These are phyloP conservation scores for Edhazardia aedis DNA, from an alignment of 371 early-diverging fungal species.

Conservation along the genomic window DNA sequence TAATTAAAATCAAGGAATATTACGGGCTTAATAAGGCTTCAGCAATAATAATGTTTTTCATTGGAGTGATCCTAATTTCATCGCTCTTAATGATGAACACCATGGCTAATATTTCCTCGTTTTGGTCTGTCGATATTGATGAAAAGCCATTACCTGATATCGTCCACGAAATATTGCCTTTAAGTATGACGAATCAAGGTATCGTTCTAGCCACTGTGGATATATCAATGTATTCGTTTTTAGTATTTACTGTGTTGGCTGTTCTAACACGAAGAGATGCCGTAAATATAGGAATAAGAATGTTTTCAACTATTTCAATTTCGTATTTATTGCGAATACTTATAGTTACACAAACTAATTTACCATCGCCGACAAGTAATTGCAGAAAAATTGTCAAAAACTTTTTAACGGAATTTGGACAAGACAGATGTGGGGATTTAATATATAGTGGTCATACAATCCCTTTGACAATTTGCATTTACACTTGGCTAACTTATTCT, in stretches of 20 bases:
- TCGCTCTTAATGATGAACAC: background rate
- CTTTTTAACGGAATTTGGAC: background rate
- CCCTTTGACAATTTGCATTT: background rate
- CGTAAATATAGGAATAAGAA: background rate
- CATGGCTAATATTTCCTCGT: background rate
- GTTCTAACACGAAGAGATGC: background rate
- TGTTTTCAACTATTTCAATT: background rate
- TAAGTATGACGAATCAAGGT: too few species aligned
- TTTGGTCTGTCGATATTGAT: background rate
- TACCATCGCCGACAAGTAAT: background rate
- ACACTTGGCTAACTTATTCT: background rate
- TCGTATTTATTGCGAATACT: conserved; percentile 3
- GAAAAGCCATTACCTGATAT: background rate
- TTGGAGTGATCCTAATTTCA: too few species aligned
- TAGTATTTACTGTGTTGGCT: background rate
- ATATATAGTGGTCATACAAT: conserved; percentile 4
- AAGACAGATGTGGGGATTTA: background rate
- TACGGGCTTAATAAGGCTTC: too few species aligned
- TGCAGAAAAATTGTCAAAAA: background rate
- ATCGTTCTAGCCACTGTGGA: too few species aligned
- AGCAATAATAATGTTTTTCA: too few species aligned
- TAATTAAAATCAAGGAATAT: too few species aligned
- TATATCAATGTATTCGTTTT: background rate
- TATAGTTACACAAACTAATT: background rate
- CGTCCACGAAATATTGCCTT: background rate